phyloP scores from a whole-genome alignment of 768 basidiomycete species.

The Coprinopsis cinerea region DNA sequence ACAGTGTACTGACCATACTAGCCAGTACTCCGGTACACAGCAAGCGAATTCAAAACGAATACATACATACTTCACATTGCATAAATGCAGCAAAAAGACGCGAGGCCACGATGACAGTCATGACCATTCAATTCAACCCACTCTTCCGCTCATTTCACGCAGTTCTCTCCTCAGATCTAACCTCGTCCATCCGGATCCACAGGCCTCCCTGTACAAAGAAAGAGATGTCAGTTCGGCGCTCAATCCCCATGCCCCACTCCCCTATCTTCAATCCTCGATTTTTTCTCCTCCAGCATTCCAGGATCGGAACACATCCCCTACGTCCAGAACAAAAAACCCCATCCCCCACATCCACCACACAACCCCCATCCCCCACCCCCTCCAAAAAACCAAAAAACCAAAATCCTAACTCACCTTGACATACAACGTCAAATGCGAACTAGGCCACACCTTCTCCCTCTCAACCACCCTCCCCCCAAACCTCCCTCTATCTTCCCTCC shows the following conservation, averaged over 20 bases:
- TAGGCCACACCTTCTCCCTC: constrained; percentile 40
- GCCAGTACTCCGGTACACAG: neutral
- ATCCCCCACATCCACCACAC: no score
- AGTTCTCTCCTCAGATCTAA: neutral
- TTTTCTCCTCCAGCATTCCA: no score
- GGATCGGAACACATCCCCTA: no score
- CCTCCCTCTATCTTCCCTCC: constrained; percentile 33
- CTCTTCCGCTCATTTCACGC: neutral
- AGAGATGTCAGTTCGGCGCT: no score
- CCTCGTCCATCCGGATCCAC: constrained; percentile 32
- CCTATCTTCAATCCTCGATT: no score
- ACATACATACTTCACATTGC: no score
- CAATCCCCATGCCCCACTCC: no score
- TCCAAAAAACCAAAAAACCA: neutral
- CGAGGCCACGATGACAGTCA: neutral
- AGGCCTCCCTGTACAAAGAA: constrained; percentile 32
- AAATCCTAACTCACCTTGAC: constrained; percentile 6
- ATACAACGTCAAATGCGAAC: constrained; percentile 37
- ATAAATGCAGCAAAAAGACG: no score
- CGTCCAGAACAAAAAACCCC: no score
- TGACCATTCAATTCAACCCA: neutral
- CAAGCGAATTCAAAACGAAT: neutral
- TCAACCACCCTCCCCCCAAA: no score
- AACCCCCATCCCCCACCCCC: no score
- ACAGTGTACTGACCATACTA: no score